These are phyloP conservation scores for Gastrolobium villosum DNA, from an alignment of 306 rosid species.

Conservation along the genomic window DNA sequence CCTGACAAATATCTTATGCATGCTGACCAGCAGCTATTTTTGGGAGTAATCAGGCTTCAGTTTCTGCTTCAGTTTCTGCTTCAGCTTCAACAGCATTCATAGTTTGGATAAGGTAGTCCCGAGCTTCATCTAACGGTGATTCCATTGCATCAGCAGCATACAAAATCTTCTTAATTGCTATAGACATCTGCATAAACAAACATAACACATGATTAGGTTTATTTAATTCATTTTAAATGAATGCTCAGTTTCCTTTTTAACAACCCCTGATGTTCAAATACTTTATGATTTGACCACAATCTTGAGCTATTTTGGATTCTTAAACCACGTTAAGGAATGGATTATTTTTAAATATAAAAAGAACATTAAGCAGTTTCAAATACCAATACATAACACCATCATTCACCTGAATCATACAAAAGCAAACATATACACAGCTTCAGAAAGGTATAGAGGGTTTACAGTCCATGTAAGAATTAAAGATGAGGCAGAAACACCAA, in stretches of 20 bases:
- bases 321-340: neutral
- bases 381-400: constrained; percentile 9
- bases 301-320: constrained; percentile 3
- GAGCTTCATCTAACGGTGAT: constrained; percentile 90
- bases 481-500: neutral
- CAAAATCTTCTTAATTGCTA: constrained; percentile 87
- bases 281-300: neutral
- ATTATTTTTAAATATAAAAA: neutral
- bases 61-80: constrained; percentile 49
- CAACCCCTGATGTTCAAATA: constrained; percentile 23
- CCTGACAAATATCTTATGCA: constrained; percentile 40
- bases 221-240: neutral
- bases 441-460: neutral
- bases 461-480: neutral
- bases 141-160: constrained; percentile 93
- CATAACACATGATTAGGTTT: neutral
- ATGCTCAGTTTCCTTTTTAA: constrained; percentile 18
- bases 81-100: constrained; percentile 49
- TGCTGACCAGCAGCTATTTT: constrained; percentile 42
- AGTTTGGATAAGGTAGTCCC: constrained; percentile 67
- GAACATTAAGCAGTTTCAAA: neutral
- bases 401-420: constrained; percentile 8
- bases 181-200: constrained; percentile 68
- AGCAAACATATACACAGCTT: neutral
- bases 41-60: constrained; percentile 48